phyloP scores from a whole-genome alignment of 495 filamentous ascomycete genomes.

The Peziza echinospora region DNA sequence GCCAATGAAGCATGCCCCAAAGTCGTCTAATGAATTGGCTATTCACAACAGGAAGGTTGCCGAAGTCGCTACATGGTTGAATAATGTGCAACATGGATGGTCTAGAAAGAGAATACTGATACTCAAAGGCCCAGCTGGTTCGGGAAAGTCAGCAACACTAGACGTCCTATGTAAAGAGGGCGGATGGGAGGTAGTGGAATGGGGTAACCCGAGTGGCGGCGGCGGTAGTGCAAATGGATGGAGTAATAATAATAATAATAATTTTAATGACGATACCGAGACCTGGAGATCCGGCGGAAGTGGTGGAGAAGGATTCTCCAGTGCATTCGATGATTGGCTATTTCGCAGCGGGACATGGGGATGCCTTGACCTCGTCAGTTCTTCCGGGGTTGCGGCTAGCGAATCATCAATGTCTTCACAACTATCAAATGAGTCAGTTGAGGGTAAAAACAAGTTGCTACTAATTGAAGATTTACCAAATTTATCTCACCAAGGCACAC shows the following conservation, averaged over 20 bases:
- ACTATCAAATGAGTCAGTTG: conserved; percentile 10
- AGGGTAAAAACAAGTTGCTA: conserved; percentile 34
- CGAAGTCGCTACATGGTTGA: conserved; percentile 67
- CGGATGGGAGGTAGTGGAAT: conserved; percentile 58
- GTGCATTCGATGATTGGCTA: conserved; percentile 82
- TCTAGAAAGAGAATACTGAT: conserved; percentile 50
- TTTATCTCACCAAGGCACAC: conserved; percentile 20
- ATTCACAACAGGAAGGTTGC: conserved; percentile 85
- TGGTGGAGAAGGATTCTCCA: conserved; percentile 20
- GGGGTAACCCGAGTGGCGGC: conserved; percentile 57
- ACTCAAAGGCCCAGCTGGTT: conserved; percentile 76
- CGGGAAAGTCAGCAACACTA: conserved; percentile 78
- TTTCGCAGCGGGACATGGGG: conserved; percentile 55
- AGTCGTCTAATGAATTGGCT: conserved; percentile 54
- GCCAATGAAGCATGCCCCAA: conserved; percentile 63
- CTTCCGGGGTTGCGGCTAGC: conserved; percentile 5
- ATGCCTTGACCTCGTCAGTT: conserved; percentile 41
- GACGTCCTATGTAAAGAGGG: conserved; percentile 49
- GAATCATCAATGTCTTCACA: conserved; percentile 19
- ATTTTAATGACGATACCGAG: neutral
- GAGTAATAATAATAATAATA: too few species aligned
- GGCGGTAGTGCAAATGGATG: neutral
- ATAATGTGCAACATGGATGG: conserved; percentile 43
- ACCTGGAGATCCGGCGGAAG: neutral
- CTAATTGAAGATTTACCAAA: conserved; percentile 91